Percentiles rank a stretch among this genome's conserved stretches.
phyloP scores from a whole-genome alignment of 1,284 basidiomycete genomes.

The Peniophora sp. region DNA sequence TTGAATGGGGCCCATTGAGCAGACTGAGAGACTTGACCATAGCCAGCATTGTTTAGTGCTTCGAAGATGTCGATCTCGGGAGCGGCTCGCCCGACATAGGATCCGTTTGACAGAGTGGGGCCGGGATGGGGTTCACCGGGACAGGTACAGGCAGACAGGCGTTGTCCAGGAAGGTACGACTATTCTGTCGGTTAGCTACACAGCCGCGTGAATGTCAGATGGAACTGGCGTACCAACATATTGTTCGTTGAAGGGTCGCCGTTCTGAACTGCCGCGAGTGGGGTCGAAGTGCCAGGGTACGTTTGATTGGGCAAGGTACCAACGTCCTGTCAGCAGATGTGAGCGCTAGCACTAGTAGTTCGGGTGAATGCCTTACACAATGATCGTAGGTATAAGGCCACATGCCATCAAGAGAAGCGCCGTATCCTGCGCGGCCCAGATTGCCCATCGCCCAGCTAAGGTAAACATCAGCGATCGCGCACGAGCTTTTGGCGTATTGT shows the following conservation, averaged over 20 bases:
- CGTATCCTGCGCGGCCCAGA: conserved; percentile 24
- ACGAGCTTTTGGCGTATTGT: not conserved
- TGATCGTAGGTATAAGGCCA: conserved; percentile 5
- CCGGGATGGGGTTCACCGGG: conserved; percentile 64
- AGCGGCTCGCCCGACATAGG: conserved; percentile 64
- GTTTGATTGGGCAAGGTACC: conserved; percentile 56
- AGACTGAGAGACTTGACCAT: conserved; percentile 52
- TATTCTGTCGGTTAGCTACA: not conserved
- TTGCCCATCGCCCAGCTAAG: conserved; percentile 48
- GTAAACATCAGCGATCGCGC: not conserved
- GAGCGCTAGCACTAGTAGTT: conserved; percentile 43
- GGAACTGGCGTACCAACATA: conserved; percentile 18
- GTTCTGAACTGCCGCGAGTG: conserved; percentile 27
- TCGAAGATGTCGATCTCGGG: conserved; percentile 79
- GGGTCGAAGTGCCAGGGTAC: conserved; percentile 22
- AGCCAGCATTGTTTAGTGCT: conserved; percentile 36
- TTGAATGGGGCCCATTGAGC: conserved; percentile 45
- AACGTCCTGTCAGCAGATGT: conserved; percentile 68
- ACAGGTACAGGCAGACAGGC: conserved; percentile 71
- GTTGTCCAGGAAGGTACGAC: conserved; percentile 76
- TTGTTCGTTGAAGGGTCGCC: conserved; percentile 32
- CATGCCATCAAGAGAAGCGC: conserved; percentile 17
- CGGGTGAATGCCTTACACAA: not conserved
- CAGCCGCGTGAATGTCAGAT: not conserved
- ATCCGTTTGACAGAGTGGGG: conserved; percentile 43